Evolutionary conservation across 2,329 filamentous ascomycete genomes (phyloP).

Genomic region (Xylariaceae sp.): DNA sequence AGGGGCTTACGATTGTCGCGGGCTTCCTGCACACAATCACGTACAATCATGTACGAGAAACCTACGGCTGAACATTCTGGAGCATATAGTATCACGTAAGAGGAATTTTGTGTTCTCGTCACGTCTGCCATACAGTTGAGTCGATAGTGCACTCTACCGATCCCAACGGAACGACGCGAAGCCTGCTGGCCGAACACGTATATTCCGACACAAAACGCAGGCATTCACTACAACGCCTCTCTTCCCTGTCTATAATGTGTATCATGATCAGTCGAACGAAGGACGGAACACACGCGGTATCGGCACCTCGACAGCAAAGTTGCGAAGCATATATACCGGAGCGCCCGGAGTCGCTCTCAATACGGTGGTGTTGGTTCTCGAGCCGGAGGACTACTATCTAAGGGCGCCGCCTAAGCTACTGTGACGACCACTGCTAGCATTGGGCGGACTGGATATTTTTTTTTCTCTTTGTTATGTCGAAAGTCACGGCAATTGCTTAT

Average conservation of each 20-base stretch:
- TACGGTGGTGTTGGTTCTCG: constrained; percentile 12
- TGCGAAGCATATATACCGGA: constrained; percentile 22
- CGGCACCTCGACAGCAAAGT: constrained; percentile 6
- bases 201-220: constrained; percentile 19
- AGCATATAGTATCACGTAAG: constrained; percentile 42
- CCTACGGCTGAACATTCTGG: constrained; percentile 42
- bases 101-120: constrained; percentile 16
- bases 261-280: constrained; percentile 29
- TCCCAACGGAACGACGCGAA: constrained; percentile 31
- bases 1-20: constrained; percentile 30
- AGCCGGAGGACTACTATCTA: constrained; percentile 3
- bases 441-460: constrained; percentile 32
- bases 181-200: constrained; percentile 22
- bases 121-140: constrained; percentile 16
- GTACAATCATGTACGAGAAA: constrained; percentile 29
- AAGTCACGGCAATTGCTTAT: constrained; percentile 36
- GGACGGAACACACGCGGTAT: constrained; percentile 22
- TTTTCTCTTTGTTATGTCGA: constrained; percentile 30
- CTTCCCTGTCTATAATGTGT: constrained; percentile 29
- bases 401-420: constrained; percentile 6
- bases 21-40: constrained; percentile 18
- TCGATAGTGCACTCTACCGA: constrained; percentile 15
- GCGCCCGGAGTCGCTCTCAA: constrained; percentile 21
- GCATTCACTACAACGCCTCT: constrained; percentile 18
- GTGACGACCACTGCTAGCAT: constrained; percentile 32